phyloP scores from a whole-genome alignment of 2,329 filamentous ascomycete species.

The Curvularia spicifera region DNA sequence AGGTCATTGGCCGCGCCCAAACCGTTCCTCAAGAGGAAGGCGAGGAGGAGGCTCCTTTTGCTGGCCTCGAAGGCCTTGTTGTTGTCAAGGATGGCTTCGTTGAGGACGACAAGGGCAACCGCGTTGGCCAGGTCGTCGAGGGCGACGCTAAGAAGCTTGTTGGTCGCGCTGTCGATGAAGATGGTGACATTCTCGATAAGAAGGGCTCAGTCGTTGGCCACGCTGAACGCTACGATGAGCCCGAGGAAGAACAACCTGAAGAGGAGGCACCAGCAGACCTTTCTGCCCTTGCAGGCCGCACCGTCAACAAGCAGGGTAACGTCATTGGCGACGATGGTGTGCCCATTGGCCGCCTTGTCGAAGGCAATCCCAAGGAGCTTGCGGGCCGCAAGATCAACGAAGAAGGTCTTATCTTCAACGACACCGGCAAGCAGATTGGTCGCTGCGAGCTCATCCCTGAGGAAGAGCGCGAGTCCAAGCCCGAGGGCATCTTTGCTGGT shows the following conservation, averaged over 20 bases:
- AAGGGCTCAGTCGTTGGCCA: slow-evolving; percentile 60
- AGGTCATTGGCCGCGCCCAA: slow-evolving; percentile 59
- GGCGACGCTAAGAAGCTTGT: slow-evolving; percentile 60
- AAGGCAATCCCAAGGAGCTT: slow-evolving; percentile 69
- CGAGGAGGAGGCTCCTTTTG: slow-evolving; percentile 58
- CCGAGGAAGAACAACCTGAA: slow-evolving; percentile 62
- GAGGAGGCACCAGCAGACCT: slow-evolving; percentile 54
- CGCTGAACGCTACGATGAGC: slow-evolving; percentile 66
- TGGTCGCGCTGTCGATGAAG: slow-evolving; percentile 58
- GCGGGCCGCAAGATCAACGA: slow-evolving; percentile 74
- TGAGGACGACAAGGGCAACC: slow-evolving; percentile 59
- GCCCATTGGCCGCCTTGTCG: slow-evolving; percentile 68
- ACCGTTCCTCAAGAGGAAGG: slow-evolving; percentile 55
- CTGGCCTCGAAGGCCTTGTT: slow-evolving; percentile 58
- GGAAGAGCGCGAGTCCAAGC: slow-evolving; percentile 63
- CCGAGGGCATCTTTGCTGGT: slow-evolving; percentile 59
- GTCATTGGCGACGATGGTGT: slow-evolving; percentile 59
- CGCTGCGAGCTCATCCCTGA: slow-evolving; percentile 71
- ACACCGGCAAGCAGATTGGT: slow-evolving; percentile 73
- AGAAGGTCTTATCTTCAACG: slow-evolving; percentile 73
- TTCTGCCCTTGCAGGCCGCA: slow-evolving; percentile 55
- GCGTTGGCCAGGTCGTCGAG: slow-evolving; percentile 57
- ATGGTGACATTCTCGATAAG: slow-evolving; percentile 61
- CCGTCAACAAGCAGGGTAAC: slow-evolving; percentile 58
- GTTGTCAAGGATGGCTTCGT: slow-evolving; percentile 59